phyloP scores from a whole-genome alignment of 176 grass and related monocot genomes.

The Olyra latifolia region DNA sequence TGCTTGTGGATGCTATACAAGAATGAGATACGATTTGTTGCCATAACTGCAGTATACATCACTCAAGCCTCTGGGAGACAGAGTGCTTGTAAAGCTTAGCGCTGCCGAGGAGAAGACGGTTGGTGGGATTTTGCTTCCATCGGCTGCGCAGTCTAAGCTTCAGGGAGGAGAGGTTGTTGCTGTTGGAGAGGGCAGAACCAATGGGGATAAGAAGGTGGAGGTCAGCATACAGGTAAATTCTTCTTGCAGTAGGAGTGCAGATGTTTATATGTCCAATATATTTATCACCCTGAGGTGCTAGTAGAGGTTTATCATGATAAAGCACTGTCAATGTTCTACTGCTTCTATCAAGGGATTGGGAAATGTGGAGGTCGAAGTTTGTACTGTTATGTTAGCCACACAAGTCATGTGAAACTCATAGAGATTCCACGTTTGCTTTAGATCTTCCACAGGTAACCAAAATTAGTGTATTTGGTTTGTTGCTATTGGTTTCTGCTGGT shows the following conservation, averaged over 20 bases:
- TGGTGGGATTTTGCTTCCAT: constrained; percentile 85
- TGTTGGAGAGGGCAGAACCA: constrained; percentile 63
- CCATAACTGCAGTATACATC: constrained; percentile 66
- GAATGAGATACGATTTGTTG: neutral
- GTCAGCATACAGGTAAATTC: constrained; percentile 57
- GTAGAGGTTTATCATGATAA: neutral
- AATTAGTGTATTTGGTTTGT: neutral
- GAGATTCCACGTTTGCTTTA: neutral
- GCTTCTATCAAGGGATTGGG: neutral
- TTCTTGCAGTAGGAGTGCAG: neutral
- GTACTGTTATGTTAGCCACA: neutral
- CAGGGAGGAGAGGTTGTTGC: constrained; percentile 81
- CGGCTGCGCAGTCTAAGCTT: constrained; percentile 66
- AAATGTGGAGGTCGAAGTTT: neutral
- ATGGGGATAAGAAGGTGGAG: constrained; percentile 74
- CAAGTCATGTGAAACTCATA: neutral
- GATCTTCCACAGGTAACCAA: neutral
- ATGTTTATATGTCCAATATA: neutral
- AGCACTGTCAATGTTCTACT: neutral
- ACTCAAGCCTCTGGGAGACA: constrained; percentile 74
- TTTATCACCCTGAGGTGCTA: neutral
- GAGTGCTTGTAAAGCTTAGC: constrained; percentile 81
- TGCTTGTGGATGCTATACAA: neutral
- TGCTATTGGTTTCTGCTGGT: neutral
- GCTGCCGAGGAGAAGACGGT: constrained; percentile 67